A percentile compares a stretch with the other conserved stretches of the same genome.
Conservation (phyloP, 2,329 filamentous ascomycete species). For the Esteya vermicola region DNA sequence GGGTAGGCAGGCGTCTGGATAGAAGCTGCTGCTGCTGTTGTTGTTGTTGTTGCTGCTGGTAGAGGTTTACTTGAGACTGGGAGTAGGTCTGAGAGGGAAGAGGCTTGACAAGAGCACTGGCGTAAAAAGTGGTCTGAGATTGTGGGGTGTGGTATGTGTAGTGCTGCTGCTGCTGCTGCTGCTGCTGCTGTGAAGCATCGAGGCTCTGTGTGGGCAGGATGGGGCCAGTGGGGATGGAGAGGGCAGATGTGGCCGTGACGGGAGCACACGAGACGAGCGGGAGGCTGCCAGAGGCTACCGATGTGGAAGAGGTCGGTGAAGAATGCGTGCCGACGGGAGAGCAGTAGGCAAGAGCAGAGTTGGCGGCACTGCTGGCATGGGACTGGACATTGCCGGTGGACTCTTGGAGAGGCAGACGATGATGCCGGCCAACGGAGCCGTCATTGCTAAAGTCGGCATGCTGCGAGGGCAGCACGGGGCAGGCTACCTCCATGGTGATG, state of each 20-base stretch:
- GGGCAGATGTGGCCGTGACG: conserved; percentile 12
- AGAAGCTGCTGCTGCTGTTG: conserved; percentile 6
- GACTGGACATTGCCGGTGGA: conserved; percentile 36
- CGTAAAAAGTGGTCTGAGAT: conserved; percentile 6
- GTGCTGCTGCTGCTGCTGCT: conserved; percentile 9
- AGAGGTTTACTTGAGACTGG: background rate
- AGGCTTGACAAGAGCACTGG: conserved; percentile 5
- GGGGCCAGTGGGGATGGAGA: conserved; percentile 23
- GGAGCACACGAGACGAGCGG: conserved; percentile 8
- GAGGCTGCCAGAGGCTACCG: conserved; percentile 3
- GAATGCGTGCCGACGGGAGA: conserved; percentile 16
- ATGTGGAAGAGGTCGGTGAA: conserved; percentile 3
- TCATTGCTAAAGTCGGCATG: conserved; percentile 27
- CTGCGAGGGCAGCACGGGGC: conserved; percentile 35
- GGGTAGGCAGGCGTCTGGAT: conserved; percentile 3
- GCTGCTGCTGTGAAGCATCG: conserved; percentile 14
- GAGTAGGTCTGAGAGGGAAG: conserved; percentile 3
- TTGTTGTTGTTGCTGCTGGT: conserved; percentile 14
- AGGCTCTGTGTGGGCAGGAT: conserved; percentile 36
- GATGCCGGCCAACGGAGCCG: conserved; percentile 26
- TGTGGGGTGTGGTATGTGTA: conserved; percentile 7
- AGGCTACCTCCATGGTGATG: conserved; percentile 24
- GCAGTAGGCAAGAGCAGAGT: conserved; percentile 22
- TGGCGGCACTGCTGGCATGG: conserved; percentile 6
- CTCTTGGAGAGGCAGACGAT: conserved; percentile 35